Evolutionary conservation across 306 rosid species (phyloP).

Genomic region (Cajanus cajan): DNA sequence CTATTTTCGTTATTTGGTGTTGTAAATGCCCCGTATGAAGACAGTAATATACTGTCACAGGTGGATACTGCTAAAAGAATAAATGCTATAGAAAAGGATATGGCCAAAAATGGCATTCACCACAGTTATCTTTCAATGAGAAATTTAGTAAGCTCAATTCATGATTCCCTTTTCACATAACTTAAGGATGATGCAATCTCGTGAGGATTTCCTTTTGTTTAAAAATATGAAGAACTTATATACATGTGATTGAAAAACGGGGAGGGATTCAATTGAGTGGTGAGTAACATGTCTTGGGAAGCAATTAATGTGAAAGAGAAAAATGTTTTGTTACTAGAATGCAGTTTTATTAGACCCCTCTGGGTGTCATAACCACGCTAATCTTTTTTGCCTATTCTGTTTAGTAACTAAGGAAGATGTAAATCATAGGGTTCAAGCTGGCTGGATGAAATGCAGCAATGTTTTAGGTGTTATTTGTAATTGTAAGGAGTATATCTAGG

Average conservation of each 20-base stretch:
- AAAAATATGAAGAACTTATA: not conserved
- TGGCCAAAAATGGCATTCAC: slow-evolving; percentile 63
- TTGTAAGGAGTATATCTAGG: not conserved
- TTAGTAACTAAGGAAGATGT: not conserved
- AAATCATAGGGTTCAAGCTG: not conserved
- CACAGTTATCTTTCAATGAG: slow-evolving; percentile 69
- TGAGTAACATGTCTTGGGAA: not conserved
- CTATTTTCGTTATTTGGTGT: slow-evolving; percentile 74
- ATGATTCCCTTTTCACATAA: slow-evolving; percentile 23
- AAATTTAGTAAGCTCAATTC: slow-evolving; percentile 54
- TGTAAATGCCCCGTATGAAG: slow-evolving; percentile 79
- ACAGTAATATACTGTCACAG: slow-evolving; percentile 60
- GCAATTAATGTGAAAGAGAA: not conserved
- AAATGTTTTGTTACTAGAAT: not conserved
- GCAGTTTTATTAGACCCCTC: not conserved
- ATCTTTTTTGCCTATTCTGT: not conserved
- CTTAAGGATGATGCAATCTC: slow-evolving; percentile 20
- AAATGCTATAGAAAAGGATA: slow-evolving; percentile 68
- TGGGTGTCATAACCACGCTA: not conserved
- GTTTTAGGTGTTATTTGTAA: not conserved
- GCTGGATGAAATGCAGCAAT: not conserved
- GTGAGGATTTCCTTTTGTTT: slow-evolving; percentile 13
- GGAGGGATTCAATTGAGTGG: not conserved
- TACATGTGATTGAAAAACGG: not conserved
- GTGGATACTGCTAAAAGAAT: slow-evolving; percentile 63